Percentiles rank a stretch among this genome's conserved stretches.
These are phyloP conservation scores for Fraxinus quadrangulata DNA, from an alignment of 257 asterid genomes.

Conservation along the genomic window DNA sequence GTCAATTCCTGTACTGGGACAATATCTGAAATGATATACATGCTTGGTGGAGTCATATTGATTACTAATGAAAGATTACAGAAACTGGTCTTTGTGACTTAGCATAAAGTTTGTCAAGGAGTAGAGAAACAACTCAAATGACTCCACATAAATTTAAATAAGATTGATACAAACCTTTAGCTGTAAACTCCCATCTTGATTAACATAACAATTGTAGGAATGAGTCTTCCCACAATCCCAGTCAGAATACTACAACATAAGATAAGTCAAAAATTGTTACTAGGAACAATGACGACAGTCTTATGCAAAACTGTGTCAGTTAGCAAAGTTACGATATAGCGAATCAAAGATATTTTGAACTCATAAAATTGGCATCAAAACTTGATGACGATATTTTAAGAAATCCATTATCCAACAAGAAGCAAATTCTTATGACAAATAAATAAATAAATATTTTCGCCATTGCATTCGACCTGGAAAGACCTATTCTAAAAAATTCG, in stretches of 20 bases:
- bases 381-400: not conserved
- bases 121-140: not conserved
- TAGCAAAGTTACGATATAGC: not conserved
- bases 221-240: constrained; percentile 70
- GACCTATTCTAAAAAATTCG: not conserved
- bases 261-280: constrained; percentile 15
- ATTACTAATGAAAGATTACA: not conserved
- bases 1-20: constrained; percentile 11
- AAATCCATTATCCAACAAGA: not conserved
- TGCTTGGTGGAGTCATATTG: not conserved
- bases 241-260: constrained; percentile 51
- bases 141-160: not conserved
- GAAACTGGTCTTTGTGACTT: not conserved
- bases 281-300: not conserved
- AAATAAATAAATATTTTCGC: not conserved
- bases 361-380: not conserved
- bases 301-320: constrained; percentile 8
- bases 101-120: not conserved
- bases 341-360: not conserved
- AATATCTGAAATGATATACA: not conserved
- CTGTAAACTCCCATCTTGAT: constrained; percentile 47
- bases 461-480: not conserved
- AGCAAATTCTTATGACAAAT: not conserved
- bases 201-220: constrained; percentile 51
- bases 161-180: constrained; percentile 58